Conservation (phyloP, 805 yeast genomes). For the Diddensiella santjacobensis region DNA sequence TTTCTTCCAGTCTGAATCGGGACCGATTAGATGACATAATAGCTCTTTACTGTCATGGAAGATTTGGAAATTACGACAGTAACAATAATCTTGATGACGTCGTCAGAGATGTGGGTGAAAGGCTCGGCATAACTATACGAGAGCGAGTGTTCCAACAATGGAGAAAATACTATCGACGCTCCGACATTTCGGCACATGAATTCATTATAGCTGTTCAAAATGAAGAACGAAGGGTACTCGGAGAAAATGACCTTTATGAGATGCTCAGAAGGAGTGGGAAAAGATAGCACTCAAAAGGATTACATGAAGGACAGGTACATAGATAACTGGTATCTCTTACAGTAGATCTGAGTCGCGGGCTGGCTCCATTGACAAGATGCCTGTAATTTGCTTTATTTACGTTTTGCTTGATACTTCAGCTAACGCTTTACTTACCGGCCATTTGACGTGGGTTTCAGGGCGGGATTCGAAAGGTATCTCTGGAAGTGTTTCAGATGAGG, state of each 20-base stretch:
- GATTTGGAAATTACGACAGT: conserved; percentile 14
- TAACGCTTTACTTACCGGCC: too few relatives aligned
- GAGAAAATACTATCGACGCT: conserved; percentile 10
- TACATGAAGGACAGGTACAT: too few relatives aligned
- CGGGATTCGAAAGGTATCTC: too few relatives aligned
- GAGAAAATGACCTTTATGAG: conserved; percentile 11
- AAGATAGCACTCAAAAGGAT: too few relatives aligned
- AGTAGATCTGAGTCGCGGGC: too few relatives aligned
- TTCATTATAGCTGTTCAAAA: conserved; percentile 11
- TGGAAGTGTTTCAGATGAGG: too few relatives aligned
- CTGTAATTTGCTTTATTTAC: too few relatives aligned
- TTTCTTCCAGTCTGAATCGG: not conserved
- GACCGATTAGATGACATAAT: conserved; percentile 6
- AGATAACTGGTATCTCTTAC: too few relatives aligned
- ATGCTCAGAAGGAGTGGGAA: too few relatives aligned
- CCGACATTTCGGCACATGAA: conserved; percentile 10
- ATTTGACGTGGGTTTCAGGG: too few relatives aligned
- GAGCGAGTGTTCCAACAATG: conserved; percentile 7
- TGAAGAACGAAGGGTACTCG: conserved; percentile 12
- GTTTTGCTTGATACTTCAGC: too few relatives aligned
- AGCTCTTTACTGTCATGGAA: conserved; percentile 15
- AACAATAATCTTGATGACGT: conserved; percentile 1
- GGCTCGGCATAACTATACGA: conserved; percentile 9
- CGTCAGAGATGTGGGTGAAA: conserved; percentile 2
- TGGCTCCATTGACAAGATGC: too few relatives aligned